Percentiles rank a stretch among this genome's conserved stretches.
Evolutionary conservation across 2,329 filamentous ascomycete genomes (phyloP).

Genomic region (Talaromyces islandicus): DNA sequence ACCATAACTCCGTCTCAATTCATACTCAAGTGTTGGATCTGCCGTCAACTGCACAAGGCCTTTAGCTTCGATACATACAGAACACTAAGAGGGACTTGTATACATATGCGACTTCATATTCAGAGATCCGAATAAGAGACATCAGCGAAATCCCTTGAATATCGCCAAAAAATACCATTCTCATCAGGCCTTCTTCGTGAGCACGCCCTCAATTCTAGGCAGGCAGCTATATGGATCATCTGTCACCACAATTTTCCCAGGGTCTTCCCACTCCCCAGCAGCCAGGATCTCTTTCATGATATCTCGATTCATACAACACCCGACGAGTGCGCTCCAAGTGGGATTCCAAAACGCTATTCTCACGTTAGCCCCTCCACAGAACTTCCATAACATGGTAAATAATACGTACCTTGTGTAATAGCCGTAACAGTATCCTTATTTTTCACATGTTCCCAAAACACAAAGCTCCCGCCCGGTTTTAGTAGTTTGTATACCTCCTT

Average conservation of each 20-base stretch:
- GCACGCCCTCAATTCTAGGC: background rate
- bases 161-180: background rate
- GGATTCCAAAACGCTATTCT: background rate
- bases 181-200: background rate
- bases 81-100: background rate
- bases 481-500: constrained; percentile 35
- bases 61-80: too few relatives aligned
- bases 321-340: background rate
- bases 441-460: constrained; percentile 42
- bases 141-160: background rate
- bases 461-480: constrained; percentile 41
- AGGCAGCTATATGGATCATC: background rate
- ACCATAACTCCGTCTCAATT: too few relatives aligned
- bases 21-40: too few relatives aligned
- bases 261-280: background rate
- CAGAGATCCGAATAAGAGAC: too few relatives aligned
- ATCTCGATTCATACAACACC: background rate
- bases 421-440: constrained; percentile 21
- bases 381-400: background rate
- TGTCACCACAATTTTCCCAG: background rate
- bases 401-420: constrained; percentile 27
- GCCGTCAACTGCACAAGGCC: too few relatives aligned
- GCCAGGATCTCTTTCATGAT: background rate
- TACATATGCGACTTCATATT: background rate
- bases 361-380: background rate